Conservation (phyloP, 352 stramenopile species). For the Phytophthora pistaciae region DNA sequence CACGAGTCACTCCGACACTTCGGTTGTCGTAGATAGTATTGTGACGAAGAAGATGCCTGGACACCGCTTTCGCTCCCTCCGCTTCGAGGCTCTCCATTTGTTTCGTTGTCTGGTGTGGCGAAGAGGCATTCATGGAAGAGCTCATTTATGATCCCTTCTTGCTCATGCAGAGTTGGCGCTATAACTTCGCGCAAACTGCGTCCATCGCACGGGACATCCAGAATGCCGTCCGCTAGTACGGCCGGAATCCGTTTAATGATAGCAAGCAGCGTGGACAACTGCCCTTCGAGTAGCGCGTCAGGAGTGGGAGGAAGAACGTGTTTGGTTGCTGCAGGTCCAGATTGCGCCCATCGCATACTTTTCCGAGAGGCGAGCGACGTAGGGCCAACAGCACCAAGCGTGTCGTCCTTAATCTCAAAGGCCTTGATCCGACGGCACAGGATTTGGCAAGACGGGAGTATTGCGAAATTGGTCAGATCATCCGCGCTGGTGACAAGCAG, state of each 20-base stretch:
- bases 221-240: constrained; percentile 51
- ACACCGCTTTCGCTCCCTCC: constrained; percentile 23
- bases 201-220: constrained; percentile 51
- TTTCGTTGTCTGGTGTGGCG: constrained; percentile 51
- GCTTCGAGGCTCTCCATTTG: constrained; percentile 23
- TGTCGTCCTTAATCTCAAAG: constrained; percentile 47
- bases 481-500: constrained; percentile 61
- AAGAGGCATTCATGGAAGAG: constrained; percentile 80
- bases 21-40: constrained; percentile 82
- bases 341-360: constrained; percentile 13
- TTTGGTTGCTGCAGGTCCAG: constrained; percentile 11
- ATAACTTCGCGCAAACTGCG: constrained; percentile 65
- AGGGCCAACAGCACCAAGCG: neutral
- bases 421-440: constrained; percentile 62
- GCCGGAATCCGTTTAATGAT: constrained; percentile 67
- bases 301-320: constrained; percentile 22
- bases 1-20: constrained; percentile 86
- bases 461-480: constrained; percentile 50
- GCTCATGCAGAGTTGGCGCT: constrained; percentile 50
- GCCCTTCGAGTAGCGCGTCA: constrained; percentile 60
- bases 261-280: constrained; percentile 66
- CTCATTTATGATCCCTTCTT: constrained; percentile 75
- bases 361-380: constrained; percentile 13
- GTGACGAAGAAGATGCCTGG: constrained; percentile 48
- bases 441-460: constrained; percentile 54